Base-by-base conservation (phyloP, 2,329 filamentous ascomycete species). In the Aureobasidium lini region DNA sequence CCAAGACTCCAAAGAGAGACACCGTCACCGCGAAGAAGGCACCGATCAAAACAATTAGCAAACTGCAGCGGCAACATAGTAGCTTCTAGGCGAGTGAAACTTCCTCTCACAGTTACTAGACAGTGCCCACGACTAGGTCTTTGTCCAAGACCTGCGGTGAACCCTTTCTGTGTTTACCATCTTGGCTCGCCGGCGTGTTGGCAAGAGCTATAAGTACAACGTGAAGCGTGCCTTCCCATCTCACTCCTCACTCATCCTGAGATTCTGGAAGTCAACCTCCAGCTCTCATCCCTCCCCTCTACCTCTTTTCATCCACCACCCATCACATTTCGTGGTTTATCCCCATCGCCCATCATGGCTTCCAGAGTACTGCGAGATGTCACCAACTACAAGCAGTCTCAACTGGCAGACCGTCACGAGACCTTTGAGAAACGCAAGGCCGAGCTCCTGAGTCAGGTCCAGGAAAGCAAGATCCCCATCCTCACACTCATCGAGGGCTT, bases 291-390 rank as follows among this genome's bases (percentile, higher is more conserved):
- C 40, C 40, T 18, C 11, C 40, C 40, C 28, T 4, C 3, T 23
- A 28, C 10, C 34, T 31, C 23, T 28, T 43, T 40, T 8, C 8
- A 29, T 16, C 36, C 34, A 52, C 39, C 23, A 7, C 2, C 23
- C 6, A 16, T n/a, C 18, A 6, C 23, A n/a, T 11, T 29, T 40
- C 29, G 37, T 31, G 34, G 6, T 13, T 16, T 34, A 13, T 23
- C 13, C 34, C 23, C 7, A 47, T 57, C 16, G 37, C 29, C 39
- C 56, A 59, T 29, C 28, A 62, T 62, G 61, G 61, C 61, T 32
- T 61, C 61, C 31, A 56, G 53, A 39, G 61, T 62, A 6, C 56
- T 62, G n/a, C 58, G 53, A 31, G 59, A 62, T 48, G 61, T 62
- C 44, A 62, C 61, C 54, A 62, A 59, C 15, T 59, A 61, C 53